phyloP scores from a whole-genome alignment of 257 asterid species.

The Solanum lignicaule region DNA sequence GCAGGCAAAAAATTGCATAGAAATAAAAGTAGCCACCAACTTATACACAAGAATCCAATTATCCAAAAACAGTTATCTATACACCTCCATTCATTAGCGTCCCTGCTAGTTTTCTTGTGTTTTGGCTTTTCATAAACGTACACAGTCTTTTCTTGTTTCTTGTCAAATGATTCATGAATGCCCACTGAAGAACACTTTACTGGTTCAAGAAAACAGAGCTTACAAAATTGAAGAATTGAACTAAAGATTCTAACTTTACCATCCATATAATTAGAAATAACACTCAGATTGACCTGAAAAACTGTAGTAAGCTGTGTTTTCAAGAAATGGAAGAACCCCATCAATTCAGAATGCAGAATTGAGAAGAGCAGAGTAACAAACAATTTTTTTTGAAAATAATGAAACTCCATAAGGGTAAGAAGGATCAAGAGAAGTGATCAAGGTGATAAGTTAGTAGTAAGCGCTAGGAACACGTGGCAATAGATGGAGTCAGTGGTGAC shows the following conservation, averaged over 20 bases:
- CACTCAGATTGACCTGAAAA: not conserved
- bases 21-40: slow-evolving; percentile 66
- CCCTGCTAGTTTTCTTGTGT: slow-evolving; percentile 1
- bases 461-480: not conserved
- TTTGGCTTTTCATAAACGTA: slow-evolving; percentile 2
- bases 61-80: slow-evolving; percentile 56
- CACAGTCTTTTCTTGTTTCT: not conserved
- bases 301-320: not conserved
- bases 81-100: slow-evolving; percentile 43
- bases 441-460: not conserved
- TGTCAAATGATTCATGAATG: not conserved
- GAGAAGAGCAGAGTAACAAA: not conserved
- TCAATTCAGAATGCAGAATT: not conserved
- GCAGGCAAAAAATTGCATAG: slow-evolving; percentile 36
- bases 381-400: not conserved
- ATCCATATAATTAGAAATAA: not conserved
- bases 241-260: not conserved
- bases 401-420: not conserved
- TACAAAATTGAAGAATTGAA: slow-evolving; percentile 47
- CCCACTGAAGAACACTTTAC: slow-evolving; percentile 3
- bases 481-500: not conserved
- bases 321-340: not conserved
- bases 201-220: slow-evolving; percentile 48
- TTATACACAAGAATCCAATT: slow-evolving; percentile 53
- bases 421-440: not conserved